Percentiles rank a stretch among this genome's conserved stretches.
Conservation (phyloP, 129 eudicot genomes). For the Saussurea involucrata region DNA sequence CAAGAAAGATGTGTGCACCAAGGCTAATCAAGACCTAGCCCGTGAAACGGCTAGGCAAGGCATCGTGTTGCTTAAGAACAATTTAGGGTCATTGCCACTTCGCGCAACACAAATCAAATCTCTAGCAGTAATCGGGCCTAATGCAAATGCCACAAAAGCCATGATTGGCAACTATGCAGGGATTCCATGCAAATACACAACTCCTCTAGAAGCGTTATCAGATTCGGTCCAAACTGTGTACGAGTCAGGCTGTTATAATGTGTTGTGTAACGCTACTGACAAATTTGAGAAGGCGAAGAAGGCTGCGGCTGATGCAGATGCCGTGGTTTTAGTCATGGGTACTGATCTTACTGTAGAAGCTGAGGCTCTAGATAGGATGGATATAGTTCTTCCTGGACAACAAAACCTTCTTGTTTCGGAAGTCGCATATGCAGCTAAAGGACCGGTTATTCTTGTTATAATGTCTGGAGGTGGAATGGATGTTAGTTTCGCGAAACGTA, state of each 20-base stretch:
- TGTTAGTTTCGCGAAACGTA: constrained; percentile 19
- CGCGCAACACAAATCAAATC: not conserved
- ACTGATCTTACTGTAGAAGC: constrained; percentile 22
- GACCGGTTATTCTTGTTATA: constrained; percentile 36
- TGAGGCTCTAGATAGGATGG: constrained; percentile 27
- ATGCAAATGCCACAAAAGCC: constrained; percentile 43
- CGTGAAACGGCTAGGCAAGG: constrained; percentile 54
- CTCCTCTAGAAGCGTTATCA: constrained; percentile 21
- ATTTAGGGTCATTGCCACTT: constrained; percentile 10
- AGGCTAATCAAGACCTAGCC: constrained; percentile 27
- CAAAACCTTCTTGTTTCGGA: constrained; percentile 20
- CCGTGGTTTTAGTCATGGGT: constrained; percentile 29
- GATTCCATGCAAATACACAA: constrained; percentile 36
- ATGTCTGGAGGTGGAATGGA: constrained; percentile 39
- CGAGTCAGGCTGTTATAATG: constrained; percentile 19
- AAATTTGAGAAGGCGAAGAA: constrained; percentile 3
- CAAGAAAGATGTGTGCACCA: constrained; percentile 35
- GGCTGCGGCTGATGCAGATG: constrained; percentile 21
- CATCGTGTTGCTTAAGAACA: constrained; percentile 41
- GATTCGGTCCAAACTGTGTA: constrained; percentile 10
- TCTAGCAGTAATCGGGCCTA: constrained; percentile 54
- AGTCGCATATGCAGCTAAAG: constrained; percentile 30
- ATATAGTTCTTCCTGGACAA: constrained; percentile 28
- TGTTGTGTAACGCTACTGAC: constrained; percentile 11
- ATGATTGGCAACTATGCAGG: constrained; percentile 56